Percentiles rank a stretch among this genome's conserved stretches.
phyloP scores from a whole-genome alignment of 2,329 filamentous ascomycete species.

The Aspergillus sp. region DNA sequence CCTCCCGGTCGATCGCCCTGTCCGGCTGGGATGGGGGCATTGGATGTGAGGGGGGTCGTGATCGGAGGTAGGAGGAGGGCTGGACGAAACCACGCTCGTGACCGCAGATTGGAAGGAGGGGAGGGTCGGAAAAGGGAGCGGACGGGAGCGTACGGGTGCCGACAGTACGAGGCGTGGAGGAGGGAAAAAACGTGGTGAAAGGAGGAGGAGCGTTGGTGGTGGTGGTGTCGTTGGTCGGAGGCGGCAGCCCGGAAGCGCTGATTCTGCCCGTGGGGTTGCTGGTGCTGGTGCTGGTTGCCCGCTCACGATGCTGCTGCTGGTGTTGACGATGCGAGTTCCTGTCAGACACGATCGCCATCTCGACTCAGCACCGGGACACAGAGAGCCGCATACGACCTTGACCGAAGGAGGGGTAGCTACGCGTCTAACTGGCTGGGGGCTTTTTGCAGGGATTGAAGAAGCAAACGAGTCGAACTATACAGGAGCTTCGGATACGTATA shows the following conservation, averaged over 20 bases:
- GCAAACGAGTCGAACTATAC: not conserved
- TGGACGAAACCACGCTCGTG: conserved; percentile 50
- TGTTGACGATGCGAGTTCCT: not conserved
- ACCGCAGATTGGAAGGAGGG: conserved; percentile 25
- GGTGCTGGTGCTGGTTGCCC: conserved; percentile 7
- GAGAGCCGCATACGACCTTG: conserved; percentile 10
- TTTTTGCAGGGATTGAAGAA: not conserved
- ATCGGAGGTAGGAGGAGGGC: conserved; percentile 50
- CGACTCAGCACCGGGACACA: not conserved
- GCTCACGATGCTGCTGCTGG: conserved; percentile 14
- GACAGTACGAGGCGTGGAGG: conserved; percentile 9
- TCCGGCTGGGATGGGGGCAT: conserved; percentile 43
- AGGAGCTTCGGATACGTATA: not conserved
- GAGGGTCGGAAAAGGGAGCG: conserved; percentile 6
- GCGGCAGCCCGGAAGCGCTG: conserved; percentile 20
- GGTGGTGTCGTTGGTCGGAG: conserved; percentile 14
- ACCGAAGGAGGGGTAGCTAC: not conserved
- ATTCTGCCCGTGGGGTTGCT: conserved; percentile 26
- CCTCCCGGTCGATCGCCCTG: conserved; percentile 50
- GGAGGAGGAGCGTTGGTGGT: conserved; percentile 2
- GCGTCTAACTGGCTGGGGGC: not conserved
- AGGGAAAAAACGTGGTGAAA: not conserved
- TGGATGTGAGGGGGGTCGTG: conserved; percentile 39
- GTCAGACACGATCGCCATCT: not conserved
- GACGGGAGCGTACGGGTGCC: not conserved